Base-by-base conservation (phyloP, 176 grass and related monocot species). In the Oryza officinalis region DNA sequence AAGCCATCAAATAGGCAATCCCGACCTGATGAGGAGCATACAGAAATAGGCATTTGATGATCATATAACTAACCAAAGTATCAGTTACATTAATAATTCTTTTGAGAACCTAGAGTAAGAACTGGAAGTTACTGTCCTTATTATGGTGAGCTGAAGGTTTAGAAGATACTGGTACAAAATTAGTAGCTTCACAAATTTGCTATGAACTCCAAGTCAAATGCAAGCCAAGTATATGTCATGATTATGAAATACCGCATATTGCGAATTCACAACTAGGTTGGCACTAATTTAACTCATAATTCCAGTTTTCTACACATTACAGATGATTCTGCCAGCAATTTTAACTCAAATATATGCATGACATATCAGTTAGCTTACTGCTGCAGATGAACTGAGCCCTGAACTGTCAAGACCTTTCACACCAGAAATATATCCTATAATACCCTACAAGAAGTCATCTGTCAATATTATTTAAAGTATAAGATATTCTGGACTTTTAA, bases 311-410 rank as follows among this genome's bases (percentile, higher is more conserved):
- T 72, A 40, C 49, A 50, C 13, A 71, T 13, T 22, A 76, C 22
- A 78, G 13, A 84, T 64, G 54, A 61, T n/a, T 65, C 1, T n/a
- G 40, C 27, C 17, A 71, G 37, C 13, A 31, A 67, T 9, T 67
- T 25, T 65, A 76, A 72, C 28, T 72, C 22, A 32, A 49, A 27
- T 28, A 27, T 17, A 70, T 80, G 23, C 17, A 69, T 65, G 71
- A 49, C 20, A 70, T 27, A 72, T 60, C 45, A 47, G 26, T 72
- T 45, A 76, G 67, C 85, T 91, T 98, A 98, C 96, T 86, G 96
- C 93, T 67, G 93, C 96, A 73, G 96, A 98, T 43, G 96, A 98
- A 77, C 96, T 98, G 83, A 98, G 93, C 59, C 96, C 96, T 67
- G 96, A 98, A 86, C 96, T 95, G 72, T 98, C 93, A 28, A 95